These are phyloP conservation scores for Hypoxylon crocopeplum DNA, from an alignment of 495 filamentous ascomycete species.

Conservation along the genomic window DNA sequence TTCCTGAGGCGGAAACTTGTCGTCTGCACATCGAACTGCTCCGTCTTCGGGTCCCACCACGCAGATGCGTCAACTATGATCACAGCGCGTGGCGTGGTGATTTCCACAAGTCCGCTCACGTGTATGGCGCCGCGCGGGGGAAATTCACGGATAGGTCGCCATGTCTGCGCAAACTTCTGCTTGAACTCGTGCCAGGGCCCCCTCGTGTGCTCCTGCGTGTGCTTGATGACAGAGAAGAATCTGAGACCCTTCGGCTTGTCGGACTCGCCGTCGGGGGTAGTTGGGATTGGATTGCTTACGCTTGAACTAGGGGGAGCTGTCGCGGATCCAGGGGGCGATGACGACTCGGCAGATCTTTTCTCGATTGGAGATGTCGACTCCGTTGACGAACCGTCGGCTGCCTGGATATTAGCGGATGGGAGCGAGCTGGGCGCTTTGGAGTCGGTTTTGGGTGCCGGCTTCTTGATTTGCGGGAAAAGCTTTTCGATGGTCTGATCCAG, in stretches of 20 bases:
- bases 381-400: conserved; percentile 26
- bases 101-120: conserved; percentile 69
- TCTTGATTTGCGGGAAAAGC: conserved; percentile 42
- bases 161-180: conserved; percentile 55
- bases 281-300: conserved; percentile 33
- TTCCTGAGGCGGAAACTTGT: conserved; percentile 1
- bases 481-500: conserved; percentile 38
- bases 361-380: conserved; percentile 25
- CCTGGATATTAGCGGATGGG: conserved; percentile 19
- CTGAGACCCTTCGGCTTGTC: conserved; percentile 27
- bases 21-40: conserved; percentile 28
- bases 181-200: conserved; percentile 61
- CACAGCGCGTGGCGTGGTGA: conserved; percentile 60
- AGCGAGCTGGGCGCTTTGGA: conserved; percentile 16
- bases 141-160: conserved; percentile 46
- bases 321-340: conserved; percentile 28
- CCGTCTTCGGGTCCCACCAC: conserved; percentile 40
- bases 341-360: conserved; percentile 25
- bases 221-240: conserved; percentile 49
- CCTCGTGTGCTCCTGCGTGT: conserved; percentile 36
- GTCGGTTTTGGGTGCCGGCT: conserved; percentile 25
- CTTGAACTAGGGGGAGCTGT: conserved; percentile 36
- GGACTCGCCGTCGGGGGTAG: conserved; percentile 13
- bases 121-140: conserved; percentile 69
- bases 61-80: conserved; percentile 39